phyloP scores from a whole-genome alignment of 768 basidiomycete genomes.

The Lactarius quietus region DNA sequence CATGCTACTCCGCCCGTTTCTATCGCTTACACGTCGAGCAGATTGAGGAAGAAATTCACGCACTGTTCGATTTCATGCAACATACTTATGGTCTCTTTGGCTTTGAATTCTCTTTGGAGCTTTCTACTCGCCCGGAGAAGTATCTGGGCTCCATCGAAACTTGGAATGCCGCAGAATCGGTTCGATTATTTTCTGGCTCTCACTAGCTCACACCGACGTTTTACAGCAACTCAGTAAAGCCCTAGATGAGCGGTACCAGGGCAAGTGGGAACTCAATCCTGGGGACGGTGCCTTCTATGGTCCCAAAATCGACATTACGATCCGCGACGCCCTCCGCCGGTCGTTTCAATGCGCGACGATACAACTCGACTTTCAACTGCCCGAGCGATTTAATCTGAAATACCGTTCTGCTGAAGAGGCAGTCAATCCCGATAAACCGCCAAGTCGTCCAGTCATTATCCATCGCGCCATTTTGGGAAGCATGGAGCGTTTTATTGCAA shows the following conservation, averaged over 20 bases:
- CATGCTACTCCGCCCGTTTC: background rate
- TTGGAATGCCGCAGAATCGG: slow-evolving; percentile 87
- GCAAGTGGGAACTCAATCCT: slow-evolving; percentile 89
- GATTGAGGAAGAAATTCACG: slow-evolving; percentile 84
- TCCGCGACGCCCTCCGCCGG: slow-evolving; percentile 85
- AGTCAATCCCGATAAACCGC: slow-evolving; percentile 49
- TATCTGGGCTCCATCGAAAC: slow-evolving; percentile 84
- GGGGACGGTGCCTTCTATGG: slow-evolving; percentile 99
- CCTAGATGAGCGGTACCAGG: slow-evolving; percentile 81
- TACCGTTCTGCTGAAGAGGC: slow-evolving; percentile 79
- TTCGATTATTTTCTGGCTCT: slow-evolving; percentile 34
- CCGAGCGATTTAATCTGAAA: slow-evolving; percentile 92
- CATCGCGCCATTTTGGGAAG: slow-evolving; percentile 95
- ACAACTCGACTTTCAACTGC: slow-evolving; percentile 98
- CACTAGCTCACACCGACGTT: background rate
- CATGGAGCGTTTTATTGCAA: slow-evolving; percentile 93
- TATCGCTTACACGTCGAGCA: slow-evolving; percentile 30
- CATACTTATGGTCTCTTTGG: slow-evolving; percentile 92
- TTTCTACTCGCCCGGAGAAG: slow-evolving; percentile 96
- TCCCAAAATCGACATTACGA: slow-evolving; percentile 97
- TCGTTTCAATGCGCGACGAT: slow-evolving; percentile 99
- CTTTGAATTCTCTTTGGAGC: slow-evolving; percentile 88
- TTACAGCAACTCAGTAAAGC: slow-evolving; percentile 76
- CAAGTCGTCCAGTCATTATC: slow-evolving; percentile 90
- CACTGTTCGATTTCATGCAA: slow-evolving; percentile 93